Conservation (phyloP, 257 asterid genomes). For the Lycium ferocissimum region DNA sequence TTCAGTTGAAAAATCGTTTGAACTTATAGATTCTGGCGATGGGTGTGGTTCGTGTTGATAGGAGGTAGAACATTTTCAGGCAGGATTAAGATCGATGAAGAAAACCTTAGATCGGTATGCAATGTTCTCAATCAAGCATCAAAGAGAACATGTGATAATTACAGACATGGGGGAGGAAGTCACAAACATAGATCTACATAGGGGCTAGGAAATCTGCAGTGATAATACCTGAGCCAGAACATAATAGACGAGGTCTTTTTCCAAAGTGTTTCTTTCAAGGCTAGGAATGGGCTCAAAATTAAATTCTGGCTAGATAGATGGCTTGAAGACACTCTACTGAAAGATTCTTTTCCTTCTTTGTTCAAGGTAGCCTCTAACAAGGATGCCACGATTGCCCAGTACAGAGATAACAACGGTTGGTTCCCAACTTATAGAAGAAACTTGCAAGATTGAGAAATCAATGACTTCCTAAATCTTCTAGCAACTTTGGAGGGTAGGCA, state of each 20-base stretch:
- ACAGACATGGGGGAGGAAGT: no score
- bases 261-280: neutral
- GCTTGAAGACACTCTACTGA: neutral
- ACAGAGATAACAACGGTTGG: neutral
- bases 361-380: neutral
- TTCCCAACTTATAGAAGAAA: neutral
- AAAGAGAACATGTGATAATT: no score
- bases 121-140: no score
- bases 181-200: no score
- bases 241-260: neutral
- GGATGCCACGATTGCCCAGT: neutral
- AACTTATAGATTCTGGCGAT: no score
- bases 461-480: neutral
- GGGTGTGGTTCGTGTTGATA: no score
- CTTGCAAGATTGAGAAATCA: neutral
- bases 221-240: no score
- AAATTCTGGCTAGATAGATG: slow-evolving; percentile 4
- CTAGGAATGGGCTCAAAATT: neutral
- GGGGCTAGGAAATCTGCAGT: no score
- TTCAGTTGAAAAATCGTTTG: no score
- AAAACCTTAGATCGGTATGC: no score
- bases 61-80: no score
- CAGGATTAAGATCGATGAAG: no score
- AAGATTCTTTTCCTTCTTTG: neutral
- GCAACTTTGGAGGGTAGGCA: neutral